Conservation (phyloP, 768 basidiomycete species). For the Suillus subalutaceus region DNA sequence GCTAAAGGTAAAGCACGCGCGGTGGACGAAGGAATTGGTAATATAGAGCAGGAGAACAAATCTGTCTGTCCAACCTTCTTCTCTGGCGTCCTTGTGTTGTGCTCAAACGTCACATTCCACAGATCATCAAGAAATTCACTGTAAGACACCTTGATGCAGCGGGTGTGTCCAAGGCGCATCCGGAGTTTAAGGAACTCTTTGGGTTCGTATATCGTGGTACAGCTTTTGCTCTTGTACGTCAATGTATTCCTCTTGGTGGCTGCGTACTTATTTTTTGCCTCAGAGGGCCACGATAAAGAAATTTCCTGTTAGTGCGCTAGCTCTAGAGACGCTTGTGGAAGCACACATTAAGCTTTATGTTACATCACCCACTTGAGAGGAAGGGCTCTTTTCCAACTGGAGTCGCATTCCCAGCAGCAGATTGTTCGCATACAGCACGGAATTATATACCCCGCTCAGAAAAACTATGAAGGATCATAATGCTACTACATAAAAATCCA, state of each 20-base stretch:
- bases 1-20: constrained; percentile 40
- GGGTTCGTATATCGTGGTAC: constrained; percentile 43
- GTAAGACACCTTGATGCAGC: constrained; percentile 34
- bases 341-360: constrained; percentile 6
- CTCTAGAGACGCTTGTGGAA: neutral
- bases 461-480: neutral
- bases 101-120: neutral
- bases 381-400: neutral
- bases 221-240: constrained; percentile 43
- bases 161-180: constrained; percentile 39
- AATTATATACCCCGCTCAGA: neutral
- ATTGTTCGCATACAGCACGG: neutral
- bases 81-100: neutral
- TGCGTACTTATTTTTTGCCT: neutral
- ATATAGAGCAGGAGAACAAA: constrained; percentile 63
- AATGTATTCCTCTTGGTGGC: neutral
- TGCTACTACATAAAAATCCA: neutral
- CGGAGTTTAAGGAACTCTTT: constrained; percentile 44
- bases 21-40: constrained; percentile 23
- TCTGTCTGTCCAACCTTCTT: constrained; percentile 43
- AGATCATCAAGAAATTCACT: constrained; percentile 46
- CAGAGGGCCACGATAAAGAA: neutral
- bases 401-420: neutral
- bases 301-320: constrained; percentile 4
- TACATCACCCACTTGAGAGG: neutral